Evolutionary conservation across 345 rosid genomes (phyloP).

Genomic region (Eucalyptus guilfoylei): DNA sequence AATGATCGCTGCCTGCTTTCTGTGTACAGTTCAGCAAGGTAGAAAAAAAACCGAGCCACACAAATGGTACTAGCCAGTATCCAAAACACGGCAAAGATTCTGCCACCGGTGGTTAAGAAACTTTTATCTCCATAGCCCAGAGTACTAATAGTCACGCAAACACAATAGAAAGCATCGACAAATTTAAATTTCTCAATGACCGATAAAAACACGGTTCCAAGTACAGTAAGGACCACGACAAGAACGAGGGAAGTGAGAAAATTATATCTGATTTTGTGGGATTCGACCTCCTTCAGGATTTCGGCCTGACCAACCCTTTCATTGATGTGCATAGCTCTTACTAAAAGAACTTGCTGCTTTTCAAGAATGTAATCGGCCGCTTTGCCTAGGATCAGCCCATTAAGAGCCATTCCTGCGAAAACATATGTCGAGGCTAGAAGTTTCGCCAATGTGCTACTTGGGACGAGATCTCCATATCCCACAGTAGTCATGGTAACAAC

Average conservation of each 20-base stretch:
- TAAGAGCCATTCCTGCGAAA: conserved; percentile 36
- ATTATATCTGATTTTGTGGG: conserved; percentile 17
- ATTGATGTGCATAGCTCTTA: conserved; percentile 18
- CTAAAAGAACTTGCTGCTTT: conserved; percentile 32
- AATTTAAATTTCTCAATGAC: conserved; percentile 12
- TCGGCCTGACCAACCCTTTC: conserved; percentile 12
- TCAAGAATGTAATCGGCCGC: conserved; percentile 45
- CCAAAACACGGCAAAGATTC: conserved; percentile 44
- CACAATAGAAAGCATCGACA: conserved; percentile 43
- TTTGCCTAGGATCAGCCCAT: conserved; percentile 28
- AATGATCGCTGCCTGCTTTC: conserved; percentile 16
- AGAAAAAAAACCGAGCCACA: conserved; percentile 43
- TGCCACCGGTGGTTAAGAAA: conserved; percentile 31
- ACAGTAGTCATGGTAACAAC: conserved; percentile 54
- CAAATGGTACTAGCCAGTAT: conserved; percentile 39
- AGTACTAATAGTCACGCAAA: conserved; percentile 40
- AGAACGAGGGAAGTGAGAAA: conserved; percentile 1
- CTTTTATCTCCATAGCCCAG: conserved; percentile 54
- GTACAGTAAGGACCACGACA: conserved; percentile 13
- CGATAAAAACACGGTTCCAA: conserved; percentile 18
- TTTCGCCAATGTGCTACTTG: conserved; percentile 20
- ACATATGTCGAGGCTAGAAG: conserved; percentile 30
- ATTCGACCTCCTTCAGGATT: conserved; percentile 22
- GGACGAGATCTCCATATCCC: conserved; percentile 58
- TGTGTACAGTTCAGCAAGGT: conserved; percentile 29